Evolutionary conservation across 768 basidiomycete species (phyloP).

Genomic region (Boletus eberwhitei): DNA sequence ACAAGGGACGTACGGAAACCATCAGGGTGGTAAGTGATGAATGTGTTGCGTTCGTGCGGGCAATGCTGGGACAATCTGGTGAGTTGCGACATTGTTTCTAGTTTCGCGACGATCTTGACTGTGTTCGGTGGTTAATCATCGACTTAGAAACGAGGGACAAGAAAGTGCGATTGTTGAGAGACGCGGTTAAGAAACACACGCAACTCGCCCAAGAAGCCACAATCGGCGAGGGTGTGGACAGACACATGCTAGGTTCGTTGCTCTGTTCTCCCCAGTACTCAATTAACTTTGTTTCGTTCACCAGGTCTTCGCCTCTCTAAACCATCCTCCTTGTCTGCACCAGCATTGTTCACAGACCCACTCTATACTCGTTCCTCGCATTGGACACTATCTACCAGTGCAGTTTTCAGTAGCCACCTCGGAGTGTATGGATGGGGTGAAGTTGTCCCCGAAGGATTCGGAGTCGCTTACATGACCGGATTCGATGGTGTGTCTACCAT

Average conservation of each 20-base stretch:
- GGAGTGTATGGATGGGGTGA: conserved; percentile 92
- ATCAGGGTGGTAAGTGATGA: conserved; percentile 80
- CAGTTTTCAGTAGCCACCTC: conserved; percentile 83
- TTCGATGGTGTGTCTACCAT: conserved; percentile 54
- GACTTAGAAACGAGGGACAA: conserved; percentile 33
- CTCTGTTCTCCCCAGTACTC: not conserved
- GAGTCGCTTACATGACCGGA: conserved; percentile 93
- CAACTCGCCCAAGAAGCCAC: conserved; percentile 63
- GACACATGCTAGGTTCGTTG: conserved; percentile 76
- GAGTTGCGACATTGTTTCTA: conserved; percentile 6
- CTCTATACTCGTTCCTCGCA: conserved; percentile 66
- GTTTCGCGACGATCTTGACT: not conserved
- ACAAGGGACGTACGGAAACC: conserved; percentile 91
- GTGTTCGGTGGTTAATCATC: not conserved
- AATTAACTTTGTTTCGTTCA: not conserved
- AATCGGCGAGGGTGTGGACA: conserved; percentile 74
- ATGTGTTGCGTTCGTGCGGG: conserved; percentile 70
- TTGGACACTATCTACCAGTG: conserved; percentile 90
- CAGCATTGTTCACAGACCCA: conserved; percentile 73
- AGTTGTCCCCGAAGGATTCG: conserved; percentile 92
- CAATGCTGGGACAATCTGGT: conserved; percentile 59
- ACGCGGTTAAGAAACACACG: conserved; percentile 64
- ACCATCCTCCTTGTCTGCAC: conserved; percentile 57
- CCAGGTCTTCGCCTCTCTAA: conserved; percentile 71
- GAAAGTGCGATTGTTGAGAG: conserved; percentile 51